Base-by-base conservation (phyloP, 345 rosid species). In the Ricinus communis region DNA sequence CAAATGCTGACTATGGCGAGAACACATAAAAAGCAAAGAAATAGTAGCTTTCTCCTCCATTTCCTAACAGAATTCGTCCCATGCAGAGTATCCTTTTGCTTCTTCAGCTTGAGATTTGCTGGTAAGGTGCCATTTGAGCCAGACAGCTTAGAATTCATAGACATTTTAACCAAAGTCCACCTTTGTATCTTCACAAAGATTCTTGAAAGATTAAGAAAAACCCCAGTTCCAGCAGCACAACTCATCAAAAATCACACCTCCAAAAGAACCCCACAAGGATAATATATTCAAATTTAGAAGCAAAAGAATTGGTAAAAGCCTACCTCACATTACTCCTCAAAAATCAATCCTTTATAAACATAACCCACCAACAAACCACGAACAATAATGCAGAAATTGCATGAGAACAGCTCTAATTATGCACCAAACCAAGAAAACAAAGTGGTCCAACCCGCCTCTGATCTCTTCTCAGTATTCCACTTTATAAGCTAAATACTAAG, bases 121-220 rank as follows among this genome's bases (percentile, higher is more conserved):
- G 83, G 78, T 19, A 77, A 53, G 69, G 75, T 74, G 55, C 84
- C 78, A 78, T 73, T 84, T 24, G 77, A 75, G 65, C 82, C 82
- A 64, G 82, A 79, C 28, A 81, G 77, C 78, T 84, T 79, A 72
- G 81, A 71, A 76, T 83, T 83, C 60, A 80, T 76, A 68, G 86
- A 79, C 98, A 91, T 89, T 68, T 75, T 72, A 56, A 77, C 71
- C 71, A 73, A 74, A 68, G 52, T 73, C 82, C 77, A 78, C 76
- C 69, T 72, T 21, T 73, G 78, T 51, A 72, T 36, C 66, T 74
- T 79, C 67, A 62, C 71, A 43, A 75, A 77, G 5, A 74, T 74
- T 75, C 76, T 70, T 60, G 71, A 70, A 22, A 83, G 70, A 73
- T 72, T 79, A 77, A 72, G 63, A 62, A 80, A 59, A 74, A 62